Percentiles rank a stretch among this genome's conserved stretches.
These are phyloP conservation scores for Ilex paraguariensis DNA, from an alignment of 305 asterid genomes.

Conservation along the genomic window DNA sequence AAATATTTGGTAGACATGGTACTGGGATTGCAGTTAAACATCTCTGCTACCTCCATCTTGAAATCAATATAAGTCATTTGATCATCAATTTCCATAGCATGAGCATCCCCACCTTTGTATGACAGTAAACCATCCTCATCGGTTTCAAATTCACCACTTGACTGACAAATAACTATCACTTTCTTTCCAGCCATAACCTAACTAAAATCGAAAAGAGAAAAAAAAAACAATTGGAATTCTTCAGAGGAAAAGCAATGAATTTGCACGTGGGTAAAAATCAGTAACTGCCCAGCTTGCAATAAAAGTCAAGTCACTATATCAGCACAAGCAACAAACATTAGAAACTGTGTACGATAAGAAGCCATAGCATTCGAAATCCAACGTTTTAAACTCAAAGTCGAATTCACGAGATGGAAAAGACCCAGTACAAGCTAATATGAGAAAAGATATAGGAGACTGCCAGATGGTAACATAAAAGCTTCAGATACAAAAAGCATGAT, in stretches of 20 bases:
- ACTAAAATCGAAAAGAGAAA: slow-evolving; percentile 16
- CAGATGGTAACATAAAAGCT: too few relatives aligned
- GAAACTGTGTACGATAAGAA: too few relatives aligned
- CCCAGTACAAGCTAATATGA: too few relatives aligned
- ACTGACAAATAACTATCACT: slow-evolving; percentile 89
- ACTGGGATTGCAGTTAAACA: slow-evolving; percentile 60
- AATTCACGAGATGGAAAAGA: too few relatives aligned
- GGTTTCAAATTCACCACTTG: slow-evolving; percentile 89
- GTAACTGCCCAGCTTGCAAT: too few relatives aligned
- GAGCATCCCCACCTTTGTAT: slow-evolving; percentile 99
- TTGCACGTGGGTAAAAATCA: too few relatives aligned
- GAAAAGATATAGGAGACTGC: too few relatives aligned
- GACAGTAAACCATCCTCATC: slow-evolving; percentile 60
- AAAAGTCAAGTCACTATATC: too few relatives aligned
- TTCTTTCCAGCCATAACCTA: slow-evolving; percentile 66
- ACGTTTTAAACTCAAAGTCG: too few relatives aligned
- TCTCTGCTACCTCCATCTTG: slow-evolving; percentile 81
- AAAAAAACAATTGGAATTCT: background rate
- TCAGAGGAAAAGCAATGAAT: background rate
- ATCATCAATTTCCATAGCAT: slow-evolving; percentile 95
- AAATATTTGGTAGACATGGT: slow-evolving; percentile 73
- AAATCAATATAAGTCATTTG: slow-evolving; percentile 68
- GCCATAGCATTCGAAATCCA: too few relatives aligned
- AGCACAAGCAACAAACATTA: too few relatives aligned
- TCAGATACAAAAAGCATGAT: too few relatives aligned